Evolutionary conservation across 1,139 yeast genomes (phyloP), one percentile per base, ranked within the genome.

Genomic region (Suhomyces atakaporum): DNA sequence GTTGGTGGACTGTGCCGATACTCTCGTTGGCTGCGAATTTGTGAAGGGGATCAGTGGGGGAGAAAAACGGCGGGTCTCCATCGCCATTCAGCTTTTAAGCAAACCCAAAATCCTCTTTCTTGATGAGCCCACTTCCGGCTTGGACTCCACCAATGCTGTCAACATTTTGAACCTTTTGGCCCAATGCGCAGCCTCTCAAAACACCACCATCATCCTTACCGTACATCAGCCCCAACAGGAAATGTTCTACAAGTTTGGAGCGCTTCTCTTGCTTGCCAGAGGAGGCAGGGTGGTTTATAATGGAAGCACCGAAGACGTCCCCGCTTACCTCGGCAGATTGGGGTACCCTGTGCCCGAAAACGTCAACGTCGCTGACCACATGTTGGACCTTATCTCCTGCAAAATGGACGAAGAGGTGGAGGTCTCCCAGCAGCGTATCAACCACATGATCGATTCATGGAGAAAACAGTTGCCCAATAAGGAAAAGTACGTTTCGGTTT

Each of bases 61-160:
- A 1, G 60, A 56, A 32, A 55, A 54, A 36, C 42, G 62, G 19
- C 38, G 62, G 11, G 57, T 56, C 7, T 54, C 59, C 1, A 55
- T 56, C 29, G 60, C 59, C 6, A 50, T 54, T 12, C 62, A 56
- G 31, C 45, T 56, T n/a, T 41, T 56, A 10, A 45, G 51, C 20
- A 43, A 45, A 16, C 62, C 62, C n/a, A 54, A 49, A 32, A 44
- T 56, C 16, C 40, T 56, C n/a, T 54, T 56, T 25, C 44, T 56
- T 33, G 61, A 56, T 25, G 61, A 56, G 35, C 61, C 61, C 0
- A 56, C 61, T 1, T 55, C 60, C 1, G 61, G 61, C 3, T 47
- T 56, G 20, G 61, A 56, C 36, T 47, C 55, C 2, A 46, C 58
- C 8, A 54, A 60, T 2, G 49, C 59, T 5, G 49, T 44, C 5